A percentile compares a stretch with the other conserved stretches of the same genome.
Evolutionary conservation across 2,329 filamentous ascomycete species (phyloP).

Genomic region (Cladophialophora immunda): DNA sequence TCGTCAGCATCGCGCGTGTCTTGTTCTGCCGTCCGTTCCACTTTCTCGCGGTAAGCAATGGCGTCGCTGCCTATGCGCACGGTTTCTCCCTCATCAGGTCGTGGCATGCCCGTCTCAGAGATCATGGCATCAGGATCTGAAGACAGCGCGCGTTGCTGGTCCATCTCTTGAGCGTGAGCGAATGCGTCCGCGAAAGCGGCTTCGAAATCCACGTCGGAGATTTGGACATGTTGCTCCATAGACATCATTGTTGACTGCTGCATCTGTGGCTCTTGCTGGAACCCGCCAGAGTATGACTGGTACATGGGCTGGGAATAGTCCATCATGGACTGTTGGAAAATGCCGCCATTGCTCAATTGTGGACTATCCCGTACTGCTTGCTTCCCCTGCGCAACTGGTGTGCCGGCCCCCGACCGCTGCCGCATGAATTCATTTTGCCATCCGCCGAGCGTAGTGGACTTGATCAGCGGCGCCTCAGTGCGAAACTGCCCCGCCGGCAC

Average conservation of each 20-base stretch:
- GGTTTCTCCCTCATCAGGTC: slow-evolving; percentile 35
- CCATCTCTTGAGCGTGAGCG: slow-evolving; percentile 37
- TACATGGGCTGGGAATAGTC: slow-evolving; percentile 34
- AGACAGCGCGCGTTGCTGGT: slow-evolving; percentile 18
- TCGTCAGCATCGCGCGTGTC: slow-evolving; percentile 67
- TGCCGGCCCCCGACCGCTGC: slow-evolving; percentile 46
- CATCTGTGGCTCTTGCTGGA: slow-evolving; percentile 37
- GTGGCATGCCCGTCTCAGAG: slow-evolving; percentile 19
- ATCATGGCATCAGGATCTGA: background rate
- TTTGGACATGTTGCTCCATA: slow-evolving; percentile 30
- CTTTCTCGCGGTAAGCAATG: slow-evolving; percentile 45
- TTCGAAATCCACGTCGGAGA: slow-evolving; percentile 38
- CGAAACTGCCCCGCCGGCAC: slow-evolving; percentile 59
- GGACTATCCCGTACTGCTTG: slow-evolving; percentile 25
- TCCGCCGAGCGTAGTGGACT: slow-evolving; percentile 46
- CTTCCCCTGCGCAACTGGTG: slow-evolving; percentile 36
- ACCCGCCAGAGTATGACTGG: slow-evolving; percentile 30
- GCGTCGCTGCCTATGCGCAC: slow-evolving; percentile 55
- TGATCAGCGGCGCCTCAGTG: slow-evolving; percentile 47
- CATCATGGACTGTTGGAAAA: slow-evolving; percentile 24
- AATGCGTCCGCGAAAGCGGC: slow-evolving; percentile 39
- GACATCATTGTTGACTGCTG: slow-evolving; percentile 34
- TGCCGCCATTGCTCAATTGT: slow-evolving; percentile 40
- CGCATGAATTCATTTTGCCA: slow-evolving; percentile 71
- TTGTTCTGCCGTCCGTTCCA: slow-evolving; percentile 36